Evolutionary conservation across 1,139 yeast genomes (phyloP), one percentile per base, ranked within the genome.

Genomic region (Yamadazyma spencermartinsiae): DNA sequence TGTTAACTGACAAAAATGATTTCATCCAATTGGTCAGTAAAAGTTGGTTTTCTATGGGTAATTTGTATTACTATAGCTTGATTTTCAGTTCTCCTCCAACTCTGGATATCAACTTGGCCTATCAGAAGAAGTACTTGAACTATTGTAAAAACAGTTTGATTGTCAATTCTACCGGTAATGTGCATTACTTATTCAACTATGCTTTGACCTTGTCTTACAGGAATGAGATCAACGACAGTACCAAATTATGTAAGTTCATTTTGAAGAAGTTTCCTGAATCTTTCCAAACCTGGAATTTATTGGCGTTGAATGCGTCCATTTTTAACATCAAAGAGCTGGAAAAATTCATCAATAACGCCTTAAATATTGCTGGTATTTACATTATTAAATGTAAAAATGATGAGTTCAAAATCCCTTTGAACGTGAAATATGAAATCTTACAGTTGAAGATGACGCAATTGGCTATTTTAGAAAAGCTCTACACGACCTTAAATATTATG

Each of bases 361-460:
- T 72, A 44, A 70, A 69, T 45, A 63, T 71, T 31, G 74, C 76
- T 1, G 74, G 72, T 5, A 55, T 70, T 12, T 68, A 54, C 44
- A 60, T 66, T 19, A 51, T 54, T 32, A 65, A 63, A 36, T 59
- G 63, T 46, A 57, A 55, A 19, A 61, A 63, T 37, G 52, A 52
- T 24, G 63, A 58, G 35, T 46, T 55, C 9, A 56, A 52, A 19
- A 51, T 71, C n/a, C 49, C 69, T 5, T 41, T 56, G 4, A 59
- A 60, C 32, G 69, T 72, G 39, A 82, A 78, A 51, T 68, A 73
- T 50, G 79, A 78, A 43, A 77, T 82, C 30, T 56, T 88, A 21
- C 88, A 86, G 55, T 67, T 88, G 53, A 86, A 86, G 51, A 69
- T 86, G 59, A 83, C 96, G 0, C 89, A 85, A 49, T 62, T 88